These are phyloP conservation scores for Daldinia concentrica DNA, from an alignment of 495 filamentous ascomycete species.

Conservation along the genomic window DNA sequence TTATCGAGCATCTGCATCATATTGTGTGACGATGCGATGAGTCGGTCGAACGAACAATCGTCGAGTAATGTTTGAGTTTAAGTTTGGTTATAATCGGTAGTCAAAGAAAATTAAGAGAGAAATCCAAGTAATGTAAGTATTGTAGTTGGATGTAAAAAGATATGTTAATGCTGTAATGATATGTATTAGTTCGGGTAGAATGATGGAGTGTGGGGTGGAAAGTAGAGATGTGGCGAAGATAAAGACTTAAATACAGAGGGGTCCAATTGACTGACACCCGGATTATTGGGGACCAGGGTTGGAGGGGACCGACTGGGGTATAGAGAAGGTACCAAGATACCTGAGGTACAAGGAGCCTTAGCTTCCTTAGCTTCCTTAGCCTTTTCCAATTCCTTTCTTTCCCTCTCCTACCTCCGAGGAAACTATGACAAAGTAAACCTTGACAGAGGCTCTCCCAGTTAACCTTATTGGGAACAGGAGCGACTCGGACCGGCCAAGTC, in stretches of 20 bases:
- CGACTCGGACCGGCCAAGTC: conserved; percentile 36
- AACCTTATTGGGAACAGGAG: conserved; percentile 36
- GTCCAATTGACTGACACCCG: conserved; percentile 24
- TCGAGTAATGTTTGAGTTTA: conserved; percentile 21
- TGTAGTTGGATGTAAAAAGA: conserved; percentile 2
- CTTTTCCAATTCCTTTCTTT: conserved; percentile 21
- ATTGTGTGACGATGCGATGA: conserved; percentile 37
- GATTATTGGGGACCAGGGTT: conserved; percentile 8
- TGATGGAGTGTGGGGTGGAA: conserved; percentile 37
- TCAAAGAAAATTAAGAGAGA: conserved; percentile 17
- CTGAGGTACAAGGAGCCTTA: conserved; percentile 28
- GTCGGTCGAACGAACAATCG: conserved; percentile 6
- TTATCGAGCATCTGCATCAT: conserved; percentile 44
- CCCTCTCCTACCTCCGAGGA: conserved; percentile 25
- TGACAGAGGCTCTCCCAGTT: conserved; percentile 19
- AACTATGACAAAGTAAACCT: conserved; percentile 25
- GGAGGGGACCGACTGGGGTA: conserved; percentile 23
- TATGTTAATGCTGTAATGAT: conserved; percentile 6
- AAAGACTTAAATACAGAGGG: conserved; percentile 32
- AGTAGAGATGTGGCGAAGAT: conserved; percentile 33
- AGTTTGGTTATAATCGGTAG: conserved; percentile 6
- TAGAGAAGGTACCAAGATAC: conserved; percentile 19
- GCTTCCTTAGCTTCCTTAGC: neutral
- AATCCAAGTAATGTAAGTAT: conserved; percentile 2
- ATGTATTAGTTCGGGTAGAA: conserved; percentile 30